phyloP scores from a whole-genome alignment of 768 basidiomycete species.

The Collybiopsis confluens region DNA sequence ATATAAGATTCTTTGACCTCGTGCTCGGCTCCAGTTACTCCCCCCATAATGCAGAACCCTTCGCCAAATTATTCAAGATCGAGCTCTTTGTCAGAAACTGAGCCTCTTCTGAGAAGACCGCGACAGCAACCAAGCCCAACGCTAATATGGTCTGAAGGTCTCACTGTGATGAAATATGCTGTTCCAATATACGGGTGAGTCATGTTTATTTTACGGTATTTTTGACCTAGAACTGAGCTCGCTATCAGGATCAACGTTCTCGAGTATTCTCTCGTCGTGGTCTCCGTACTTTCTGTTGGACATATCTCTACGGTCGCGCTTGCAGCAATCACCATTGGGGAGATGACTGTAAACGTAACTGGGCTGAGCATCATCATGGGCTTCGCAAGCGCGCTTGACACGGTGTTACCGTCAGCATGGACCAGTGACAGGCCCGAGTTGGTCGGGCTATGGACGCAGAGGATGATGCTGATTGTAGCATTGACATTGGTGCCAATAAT shows the following conservation, averaged over 20 bases:
- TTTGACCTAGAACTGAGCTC: conserved; percentile 3
- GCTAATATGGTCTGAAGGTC: conserved; percentile 50
- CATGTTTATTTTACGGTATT: neutral
- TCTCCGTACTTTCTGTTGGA: conserved; percentile 82
- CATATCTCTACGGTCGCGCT: conserved; percentile 88
- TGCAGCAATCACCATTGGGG: conserved; percentile 74
- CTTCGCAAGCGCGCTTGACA: conserved; percentile 83
- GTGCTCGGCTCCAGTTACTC: no score
- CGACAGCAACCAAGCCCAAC: neutral
- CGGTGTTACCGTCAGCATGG: conserved; percentile 92
- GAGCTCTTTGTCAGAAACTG: neutral
- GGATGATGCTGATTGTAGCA: conserved; percentile 44
- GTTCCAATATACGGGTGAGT: conserved; percentile 70
- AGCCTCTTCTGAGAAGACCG: neutral
- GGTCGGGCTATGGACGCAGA: conserved; percentile 87
- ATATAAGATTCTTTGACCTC: no score
- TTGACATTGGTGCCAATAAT: conserved; percentile 31
- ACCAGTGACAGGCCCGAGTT: conserved; percentile 79
- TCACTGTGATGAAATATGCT: conserved; percentile 58
- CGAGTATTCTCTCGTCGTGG: conserved; percentile 83
- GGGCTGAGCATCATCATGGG: conserved; percentile 81
- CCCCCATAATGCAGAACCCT: neutral
- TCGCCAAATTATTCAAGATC: neutral
- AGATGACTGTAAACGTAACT: conserved; percentile 71
- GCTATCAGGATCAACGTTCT: conserved; percentile 62